Evolutionary conservation across 441 rosid genomes (phyloP).

Genomic region (Gossypium lobatum): DNA sequence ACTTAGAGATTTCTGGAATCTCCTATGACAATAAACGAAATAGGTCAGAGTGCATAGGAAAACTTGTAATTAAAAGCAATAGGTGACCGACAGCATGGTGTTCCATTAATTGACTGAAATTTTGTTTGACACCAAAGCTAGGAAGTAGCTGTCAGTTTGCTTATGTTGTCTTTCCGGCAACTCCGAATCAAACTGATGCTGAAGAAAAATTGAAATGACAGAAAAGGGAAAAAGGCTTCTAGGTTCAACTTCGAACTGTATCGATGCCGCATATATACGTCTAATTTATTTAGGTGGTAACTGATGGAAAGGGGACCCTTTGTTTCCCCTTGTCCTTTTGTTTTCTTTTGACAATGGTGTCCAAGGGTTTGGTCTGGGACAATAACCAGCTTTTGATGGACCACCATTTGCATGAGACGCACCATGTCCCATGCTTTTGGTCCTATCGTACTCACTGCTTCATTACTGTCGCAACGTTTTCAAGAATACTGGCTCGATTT

Average conservation of each 20-base stretch:
- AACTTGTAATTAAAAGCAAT: not conserved
- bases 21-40: not conserved
- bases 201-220: not conserved
- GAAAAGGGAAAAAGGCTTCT: not conserved
- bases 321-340: not conserved
- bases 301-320: not conserved
- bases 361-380: not conserved
- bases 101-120: not conserved
- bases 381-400: not conserved
- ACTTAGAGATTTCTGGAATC: not conserved
- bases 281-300: not conserved
- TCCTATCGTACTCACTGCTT: not conserved
- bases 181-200: not conserved
- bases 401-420: not conserved
- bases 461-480: not conserved
- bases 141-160: not conserved
- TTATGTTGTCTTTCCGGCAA: constrained; percentile 6
- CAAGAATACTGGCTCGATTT: not conserved
- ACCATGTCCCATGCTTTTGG: constrained; percentile 6
- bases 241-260: not conserved
- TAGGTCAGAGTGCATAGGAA: not conserved
- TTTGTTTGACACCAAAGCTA: constrained; percentile 2
- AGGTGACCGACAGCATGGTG: not conserved
- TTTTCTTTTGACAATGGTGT: not conserved
- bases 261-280: not conserved